phyloP scores from a whole-genome alignment of 2,329 filamentous ascomycete species.

The Dactylellina sp. region DNA sequence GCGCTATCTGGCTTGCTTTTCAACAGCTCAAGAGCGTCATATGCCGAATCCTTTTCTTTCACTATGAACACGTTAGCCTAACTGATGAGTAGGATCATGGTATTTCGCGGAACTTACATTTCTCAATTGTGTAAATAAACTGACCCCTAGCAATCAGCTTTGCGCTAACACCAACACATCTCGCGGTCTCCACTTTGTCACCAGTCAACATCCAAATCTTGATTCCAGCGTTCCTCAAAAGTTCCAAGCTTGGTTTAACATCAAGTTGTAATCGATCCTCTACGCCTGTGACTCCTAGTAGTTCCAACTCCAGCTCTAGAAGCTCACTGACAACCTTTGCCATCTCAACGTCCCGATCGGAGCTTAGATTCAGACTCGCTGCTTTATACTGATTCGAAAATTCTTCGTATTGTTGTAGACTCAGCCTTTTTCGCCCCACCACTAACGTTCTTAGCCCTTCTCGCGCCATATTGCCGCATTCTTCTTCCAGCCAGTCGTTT shows the following conservation, averaged over 20 bases:
- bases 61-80: slow-evolving; percentile 65
- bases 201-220: slow-evolving; percentile 99
- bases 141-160: slow-evolving; percentile 94
- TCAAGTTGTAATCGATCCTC: slow-evolving; percentile 96
- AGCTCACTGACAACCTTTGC: slow-evolving; percentile 81
- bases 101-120: slow-evolving; percentile 64
- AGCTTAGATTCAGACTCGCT: slow-evolving; percentile 80
- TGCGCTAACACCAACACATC: slow-evolving; percentile 93
- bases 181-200: slow-evolving; percentile 97
- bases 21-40: slow-evolving; percentile 88
- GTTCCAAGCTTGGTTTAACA: slow-evolving; percentile 93
- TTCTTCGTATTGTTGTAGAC: slow-evolving; percentile 79
- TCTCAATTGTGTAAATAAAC: slow-evolving; percentile 92
- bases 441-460: slow-evolving; percentile 95
- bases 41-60: slow-evolving; percentile 83
- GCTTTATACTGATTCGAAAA: slow-evolving; percentile 81
- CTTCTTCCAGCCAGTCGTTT: slow-evolving; percentile 98
- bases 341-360: slow-evolving; percentile 82
- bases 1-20: slow-evolving; percentile 85
- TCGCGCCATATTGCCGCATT: slow-evolving; percentile 99
- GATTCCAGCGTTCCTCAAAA: slow-evolving; percentile 94
- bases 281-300: slow-evolving; percentile 96
- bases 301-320: slow-evolving; percentile 87
- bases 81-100: background rate
- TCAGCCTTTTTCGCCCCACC: slow-evolving; percentile 89